Base-by-base conservation (phyloP, 345 rosid genomes). In the Pugionium cornutum region DNA sequence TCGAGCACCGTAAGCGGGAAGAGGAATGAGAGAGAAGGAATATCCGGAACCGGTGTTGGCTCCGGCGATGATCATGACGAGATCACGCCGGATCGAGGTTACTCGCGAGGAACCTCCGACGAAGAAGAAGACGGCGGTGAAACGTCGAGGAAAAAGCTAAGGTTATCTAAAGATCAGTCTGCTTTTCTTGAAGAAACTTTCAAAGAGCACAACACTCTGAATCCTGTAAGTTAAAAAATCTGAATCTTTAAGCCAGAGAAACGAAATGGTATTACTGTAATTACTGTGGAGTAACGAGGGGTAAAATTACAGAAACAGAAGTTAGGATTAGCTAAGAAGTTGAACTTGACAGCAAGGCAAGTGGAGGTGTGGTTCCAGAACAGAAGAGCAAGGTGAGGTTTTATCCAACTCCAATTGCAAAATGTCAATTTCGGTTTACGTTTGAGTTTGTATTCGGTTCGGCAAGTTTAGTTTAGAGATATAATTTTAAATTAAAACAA, bases 331-430 rank as follows among this genome's bases (percentile, higher is more conserved):
- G 97, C 99, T 1, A 85, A 88, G 70, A 87, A 85, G 75, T 78
- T 94, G 47, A 83, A 84, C n/a, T 77, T 94, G 68, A 81, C 92
- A 34, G 83, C 97, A 1, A 80, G 99, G 37, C 97, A 94, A 62
- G 97, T 94, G 2, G 99, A 94, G 68, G 99, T 94, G 2, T 94
- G 99, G 99, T 94, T 94, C 69, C 99, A 94, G 63, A 94, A 94
- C 84, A 80, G 99, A 71, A 80, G 99, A 75, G 99, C 99, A 33
- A 90, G 98, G 98, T 89, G 49, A 82, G 89, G 52, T 2, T 47
- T 46, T 37, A 18, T 11, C 7, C 1, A 2, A 51, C n/a, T 37
- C 7, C 10, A 2, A 2, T 9, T 4, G 0, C 3, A 29, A 45
- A 53, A 36, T 62, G 7, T 25, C 68, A 6, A 3, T 34, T 34